Evolutionary conservation across 2,329 filamentous ascomycete species (phyloP).

Genomic region (Alternaria rosae): DNA sequence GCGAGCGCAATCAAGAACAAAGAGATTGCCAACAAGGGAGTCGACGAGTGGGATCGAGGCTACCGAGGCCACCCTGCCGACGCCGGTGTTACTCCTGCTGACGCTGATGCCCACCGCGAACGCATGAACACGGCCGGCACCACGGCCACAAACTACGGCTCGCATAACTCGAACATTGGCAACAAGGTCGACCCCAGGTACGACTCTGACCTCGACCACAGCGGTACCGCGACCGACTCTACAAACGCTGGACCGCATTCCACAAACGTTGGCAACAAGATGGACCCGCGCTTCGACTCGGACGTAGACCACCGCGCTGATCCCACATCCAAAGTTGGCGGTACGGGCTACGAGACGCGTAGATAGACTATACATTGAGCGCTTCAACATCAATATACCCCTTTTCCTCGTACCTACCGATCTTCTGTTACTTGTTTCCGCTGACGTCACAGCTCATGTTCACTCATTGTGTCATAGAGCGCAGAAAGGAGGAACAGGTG

Average conservation of each 20-base stretch:
- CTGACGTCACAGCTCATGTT: slow-evolving; percentile 14
- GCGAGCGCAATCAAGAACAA: slow-evolving; percentile 39
- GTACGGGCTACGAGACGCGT: slow-evolving; percentile 21
- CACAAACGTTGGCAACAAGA: slow-evolving; percentile 39
- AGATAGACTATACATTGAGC: slow-evolving; percentile 19
- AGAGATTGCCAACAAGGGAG: slow-evolving; percentile 42
- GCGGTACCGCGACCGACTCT: slow-evolving; percentile 25
- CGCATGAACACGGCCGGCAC: slow-evolving; percentile 27
- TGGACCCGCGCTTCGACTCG: slow-evolving; percentile 47
- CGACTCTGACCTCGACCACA: slow-evolving; percentile 36
- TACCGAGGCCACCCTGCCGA: slow-evolving; percentile 41
- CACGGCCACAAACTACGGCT: slow-evolving; percentile 41
- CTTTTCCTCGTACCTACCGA: slow-evolving; percentile 1
- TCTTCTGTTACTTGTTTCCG: background rate
- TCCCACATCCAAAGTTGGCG: slow-evolving; percentile 21
- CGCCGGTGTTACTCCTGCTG: slow-evolving; percentile 38
- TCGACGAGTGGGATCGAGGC: slow-evolving; percentile 45
- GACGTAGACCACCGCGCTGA: slow-evolving; percentile 27
- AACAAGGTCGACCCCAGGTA: slow-evolving; percentile 45
- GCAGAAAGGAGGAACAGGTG: slow-evolving; percentile 18
- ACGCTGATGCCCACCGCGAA: slow-evolving; percentile 33
- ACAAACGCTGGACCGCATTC: slow-evolving; percentile 40
- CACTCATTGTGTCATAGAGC: background rate
- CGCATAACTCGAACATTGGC: slow-evolving; percentile 40
- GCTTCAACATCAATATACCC: slow-evolving; percentile 26